A percentile compares a stretch with the other conserved stretches of the same genome.
Conservation (phyloP, 306 rosid genomes). For the Amphicarpaea edgeworthii region DNA sequence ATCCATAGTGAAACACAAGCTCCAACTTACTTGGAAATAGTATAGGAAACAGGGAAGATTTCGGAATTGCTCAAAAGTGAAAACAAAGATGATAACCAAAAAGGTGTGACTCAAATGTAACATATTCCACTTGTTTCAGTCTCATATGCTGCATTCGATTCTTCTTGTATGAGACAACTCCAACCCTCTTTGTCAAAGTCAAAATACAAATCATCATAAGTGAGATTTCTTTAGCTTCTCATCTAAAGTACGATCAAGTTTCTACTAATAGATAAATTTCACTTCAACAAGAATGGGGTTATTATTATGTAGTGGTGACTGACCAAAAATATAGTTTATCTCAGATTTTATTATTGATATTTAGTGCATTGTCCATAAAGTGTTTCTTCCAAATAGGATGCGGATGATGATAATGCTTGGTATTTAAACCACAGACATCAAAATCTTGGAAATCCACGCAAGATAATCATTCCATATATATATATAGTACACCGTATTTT, state of each 20-base stretch:
- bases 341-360: background rate
- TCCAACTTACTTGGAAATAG: conserved; percentile 4
- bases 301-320: background rate
- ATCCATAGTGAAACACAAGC: background rate
- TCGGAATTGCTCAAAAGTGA: conserved; percentile 3
- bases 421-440: conserved; percentile 4
- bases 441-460: conserved; percentile 11
- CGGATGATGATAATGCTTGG: background rate
- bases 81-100: background rate
- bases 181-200: background rate
- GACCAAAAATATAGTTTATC: background rate
- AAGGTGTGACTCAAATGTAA: background rate
- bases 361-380: conserved; percentile 4
- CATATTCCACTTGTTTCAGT: background rate
- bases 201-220: background rate
- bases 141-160: background rate
- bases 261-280: background rate
- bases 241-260: background rate
- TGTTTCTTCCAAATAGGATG: conserved; percentile 4
- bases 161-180: background rate
- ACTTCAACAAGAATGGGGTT: background rate
- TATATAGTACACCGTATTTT: too few relatives aligned
- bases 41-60: background rate
- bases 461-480: background rate
- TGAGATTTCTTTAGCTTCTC: background rate